Evolutionary conservation across 192 early-diverging fungal genomes (phyloP), one percentile per base, ranked within the genome.

Genomic region (Lobosporangium transversale): DNA sequence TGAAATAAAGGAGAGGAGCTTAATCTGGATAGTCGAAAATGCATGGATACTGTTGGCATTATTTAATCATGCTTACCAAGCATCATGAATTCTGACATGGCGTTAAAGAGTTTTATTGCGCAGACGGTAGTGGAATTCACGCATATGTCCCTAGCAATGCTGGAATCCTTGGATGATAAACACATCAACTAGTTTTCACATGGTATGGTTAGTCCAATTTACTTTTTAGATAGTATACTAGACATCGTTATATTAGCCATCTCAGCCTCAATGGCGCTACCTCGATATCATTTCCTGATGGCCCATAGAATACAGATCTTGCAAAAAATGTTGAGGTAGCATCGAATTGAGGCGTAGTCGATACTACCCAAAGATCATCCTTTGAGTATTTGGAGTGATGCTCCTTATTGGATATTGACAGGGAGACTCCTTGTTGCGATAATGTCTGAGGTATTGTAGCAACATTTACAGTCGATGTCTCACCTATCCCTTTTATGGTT

Each of bases 41-140:
- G 8, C 9, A 17, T 9, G 6, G 24, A 51, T 4, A 11, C 4
- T 32, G 37, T 30, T 1, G 26, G 2, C 33, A 7, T 45, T 14
- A 8, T 24, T 10, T 27, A 15, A 31, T 32, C 37, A 44, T 26
- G 15, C 62, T 47, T 73, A 84, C 83, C 80, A 21, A 84, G 48
- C 85, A 84, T 84, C 81, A 87, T 81, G 26, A 87, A 84, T 43
- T 87, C 85, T 5, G 78, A 63, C 53, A 68, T 79, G n/a, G 70
- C 80, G 20, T 81, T 68, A 24, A 87, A 59, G 2, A 82, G 69
- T 9, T 83, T 69, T 15, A 87, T 53, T 0, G 78, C 81, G 53
- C 71, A 83, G 0, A 84, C 59, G 12, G 32, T 40, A 11, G 40
- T 69, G 0, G 31, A 26, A 12, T 55, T 56, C 18, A 42, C 31